Base-by-base conservation (phyloP, 768 basidiomycete species). In the Lyophyllum shimeji region DNA sequence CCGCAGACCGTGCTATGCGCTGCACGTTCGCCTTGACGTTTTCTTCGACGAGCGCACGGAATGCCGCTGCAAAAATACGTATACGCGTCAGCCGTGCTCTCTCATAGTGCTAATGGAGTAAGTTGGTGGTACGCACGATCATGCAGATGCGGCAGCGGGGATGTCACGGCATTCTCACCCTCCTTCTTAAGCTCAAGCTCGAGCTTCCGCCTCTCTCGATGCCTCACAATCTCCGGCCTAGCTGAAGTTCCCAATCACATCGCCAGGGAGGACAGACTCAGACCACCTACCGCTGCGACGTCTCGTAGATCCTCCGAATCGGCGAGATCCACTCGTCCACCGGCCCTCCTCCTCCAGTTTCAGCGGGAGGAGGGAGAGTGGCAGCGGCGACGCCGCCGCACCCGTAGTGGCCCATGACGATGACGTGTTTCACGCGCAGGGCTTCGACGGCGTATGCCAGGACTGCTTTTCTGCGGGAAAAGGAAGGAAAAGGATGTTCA, bases 331-430 rank as follows among this genome's bases (percentile, higher is more conserved):
- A 77, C 23, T 63, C 71, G 46, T 76, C 71, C 7, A 77, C 71
- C 4, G 74, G 72, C 15, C 34, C 34, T 37, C 3, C 63, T 12
- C 67, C 64, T 15, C 53, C 46, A 27, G 53, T 44, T 15, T 23
- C 43, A 1, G 37, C 46, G 44, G 37, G 46, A 9, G 21, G 13
- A 20, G 50, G 52, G 17, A 58, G 53, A 7, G 59, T 57, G 21
- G 74, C 67, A 25, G 74, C 73, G 12, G 70, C 75, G 12, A 77
- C 69, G 29, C 76, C 76, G 17, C 75, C 74, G 52, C 75, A 77
- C 0, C 75, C 76, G 47, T 77, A 77, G 57, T 77, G 75, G 0
- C 75, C 76, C 72, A 77, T 73, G 13, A 77, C 72, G 46, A 77
- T 69, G 47, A 77, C 64, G 45, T 77, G 75, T 46, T 71, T 65